Evolutionary conservation across 345 rosid genomes (phyloP).

Genomic region (Euphorbia lathyris): DNA sequence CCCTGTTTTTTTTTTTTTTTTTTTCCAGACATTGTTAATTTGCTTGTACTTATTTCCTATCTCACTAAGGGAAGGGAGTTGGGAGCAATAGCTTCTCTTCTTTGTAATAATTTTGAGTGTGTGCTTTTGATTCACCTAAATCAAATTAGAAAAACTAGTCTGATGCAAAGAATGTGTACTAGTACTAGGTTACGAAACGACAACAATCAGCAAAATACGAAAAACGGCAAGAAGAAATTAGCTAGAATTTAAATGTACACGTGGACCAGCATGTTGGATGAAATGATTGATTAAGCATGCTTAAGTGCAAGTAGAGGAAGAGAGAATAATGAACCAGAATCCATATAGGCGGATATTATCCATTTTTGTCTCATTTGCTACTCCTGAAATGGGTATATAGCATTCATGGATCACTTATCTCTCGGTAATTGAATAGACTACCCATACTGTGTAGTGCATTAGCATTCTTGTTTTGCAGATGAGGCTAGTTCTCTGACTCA

Average conservation of each 20-base stretch:
- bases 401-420: background rate
- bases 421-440: background rate
- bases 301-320: background rate
- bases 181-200: no score
- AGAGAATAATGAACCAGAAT: background rate
- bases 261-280: background rate
- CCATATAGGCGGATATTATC: background rate
- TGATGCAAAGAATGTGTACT: no score
- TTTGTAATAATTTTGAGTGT: background rate
- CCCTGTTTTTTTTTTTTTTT: background rate
- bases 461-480: background rate
- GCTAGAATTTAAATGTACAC: background rate
- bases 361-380: background rate
- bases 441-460: no score
- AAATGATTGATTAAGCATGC: background rate
- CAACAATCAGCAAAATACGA: background rate
- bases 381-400: background rate
- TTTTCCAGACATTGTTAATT: background rate
- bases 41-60: background rate
- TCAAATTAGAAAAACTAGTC: background rate
- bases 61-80: background rate
- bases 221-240: background rate
- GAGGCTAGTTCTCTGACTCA: background rate
- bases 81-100: background rate
- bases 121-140: background rate